Base-by-base conservation (phyloP, 2,329 filamentous ascomycete species). In the Emericellopsis atlantica region DNA sequence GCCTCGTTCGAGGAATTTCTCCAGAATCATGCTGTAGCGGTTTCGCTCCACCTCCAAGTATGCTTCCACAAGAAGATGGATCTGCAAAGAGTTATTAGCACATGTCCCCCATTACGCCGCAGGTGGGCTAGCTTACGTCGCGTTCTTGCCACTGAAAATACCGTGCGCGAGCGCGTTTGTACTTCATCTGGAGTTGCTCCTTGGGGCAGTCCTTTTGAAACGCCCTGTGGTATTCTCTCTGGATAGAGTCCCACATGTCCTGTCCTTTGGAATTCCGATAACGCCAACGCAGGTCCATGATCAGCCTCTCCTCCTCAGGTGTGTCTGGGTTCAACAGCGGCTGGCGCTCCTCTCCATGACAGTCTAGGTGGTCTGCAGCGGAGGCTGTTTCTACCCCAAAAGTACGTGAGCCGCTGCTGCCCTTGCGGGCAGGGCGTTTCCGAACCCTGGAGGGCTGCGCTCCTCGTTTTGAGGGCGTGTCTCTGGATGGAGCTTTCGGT, bases 171-270 rank as follows among this genome's bases (percentile, higher is more conserved):
- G 65, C 65, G 6, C 73, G 64, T 11, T 66, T 66, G 33, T 74
- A 62, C 50, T 69, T 71, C 73, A 77, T 76, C 48, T 77, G 73
- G 5, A 76, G 59, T 39, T 65, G 64, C 38, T 72, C 67, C 46
- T 70, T 69, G 34, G n/a, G 15, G 6, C 57, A 59, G 12, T 56
- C 55, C 44, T 62, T 58, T 9, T 51, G 42, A 40, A 64, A 65
- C 16, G 44, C 44, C 8, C 46, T 42, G 12, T 51, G 51, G 44
- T 62, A 76, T 42, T 67, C 63, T 5, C 51, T 52, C 38, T 65
- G 61, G 43, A 77, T 74, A 32, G 62, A 59, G 21, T 72, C 65
- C 73, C 73, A 77, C 71, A 76, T 76, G 29, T 72, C 70, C 46
- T 72, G 71, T 14, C 73, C 72, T 48, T 70, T 72, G 40, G 64